Evolutionary conservation across 1,139 yeast genomes (phyloP).

Genomic region (Geotrichum histeridarum): DNA sequence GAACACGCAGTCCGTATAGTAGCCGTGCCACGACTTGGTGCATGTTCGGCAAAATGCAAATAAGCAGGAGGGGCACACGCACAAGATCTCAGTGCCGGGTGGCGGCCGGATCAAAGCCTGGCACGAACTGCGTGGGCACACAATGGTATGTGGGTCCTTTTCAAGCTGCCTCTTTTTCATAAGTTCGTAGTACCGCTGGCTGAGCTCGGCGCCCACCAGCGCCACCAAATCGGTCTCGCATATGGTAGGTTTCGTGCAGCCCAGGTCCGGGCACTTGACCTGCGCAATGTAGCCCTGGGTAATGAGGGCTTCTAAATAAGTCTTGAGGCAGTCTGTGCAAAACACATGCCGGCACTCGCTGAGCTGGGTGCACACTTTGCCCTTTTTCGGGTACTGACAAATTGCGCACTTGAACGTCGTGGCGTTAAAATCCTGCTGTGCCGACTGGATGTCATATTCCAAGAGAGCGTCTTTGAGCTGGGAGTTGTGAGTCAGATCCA

Average conservation of each 20-base stretch:
- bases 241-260: conserved; percentile 23
- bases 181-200: conserved; percentile 41
- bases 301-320: conserved; percentile 47
- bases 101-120: conserved; percentile 43
- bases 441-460: conserved; percentile 25
- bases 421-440: conserved; percentile 37
- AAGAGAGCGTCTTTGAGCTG: conserved; percentile 23
- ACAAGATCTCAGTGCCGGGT: conserved; percentile 42
- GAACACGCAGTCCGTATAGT: conserved; percentile 45
- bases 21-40: conserved; percentile 63
- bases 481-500: conserved; percentile 19
- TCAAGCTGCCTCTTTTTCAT: conserved; percentile 44
- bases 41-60: conserved; percentile 60
- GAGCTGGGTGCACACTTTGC: conserved; percentile 43
- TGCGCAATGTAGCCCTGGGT: conserved; percentile 49
- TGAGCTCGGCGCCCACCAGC: conserved; percentile 34
- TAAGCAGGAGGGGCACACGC: conserved; percentile 50
- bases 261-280: conserved; percentile 56
- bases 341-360: conserved; percentile 50
- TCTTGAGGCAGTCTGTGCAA: conserved; percentile 49
- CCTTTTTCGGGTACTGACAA: conserved; percentile 52
- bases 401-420: conserved; percentile 53
- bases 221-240: conserved; percentile 23
- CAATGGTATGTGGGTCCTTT: conserved; percentile 48
- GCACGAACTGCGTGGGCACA: conserved; percentile 51